Base-by-base conservation (phyloP, 192 early-diverging fungal genomes). In the Spizellomyces sp. region DNA sequence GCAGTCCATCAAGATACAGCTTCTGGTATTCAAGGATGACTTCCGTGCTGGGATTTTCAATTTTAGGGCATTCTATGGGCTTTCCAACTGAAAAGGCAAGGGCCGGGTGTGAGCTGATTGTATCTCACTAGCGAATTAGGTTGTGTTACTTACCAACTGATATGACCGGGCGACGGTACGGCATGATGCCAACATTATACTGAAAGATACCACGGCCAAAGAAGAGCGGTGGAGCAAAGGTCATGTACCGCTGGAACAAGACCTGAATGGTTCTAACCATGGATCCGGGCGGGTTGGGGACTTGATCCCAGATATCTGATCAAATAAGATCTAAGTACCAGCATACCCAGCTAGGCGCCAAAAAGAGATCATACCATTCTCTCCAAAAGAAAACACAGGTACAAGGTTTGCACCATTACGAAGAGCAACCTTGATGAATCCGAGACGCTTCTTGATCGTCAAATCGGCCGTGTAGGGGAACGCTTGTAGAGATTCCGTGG, bases 341-440 rank as follows among this genome's bases (percentile, higher is more conserved):
- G 59, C 12, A 61, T 2, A 12, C 1, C 12, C 10, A 4, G 12
- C 14, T 12, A 61, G 27, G 59, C 59, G 10, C 14, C 2, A 61
- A 27, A 22, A 14, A 61, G 21, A 22, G 59, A 41, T 9, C 56
- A 22, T 74, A 69, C 71, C 79, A 78, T 94, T 96, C 78, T 99
- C 95, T 65, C 95, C 96, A 81, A 99, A 98, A 22, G 90, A 89
- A 75, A 93, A 93, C 1, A 94, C 87, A 14, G 97, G 97, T 10
- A 95, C 93, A 9, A 99, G 78, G 27, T 80, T 80, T 14, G 95
- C 91, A 6, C 93, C 92, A 42, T 92, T 87, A 5, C 82, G 78
- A 4, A 98, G 84, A 8, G 97, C 97, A 48, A 96, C 79, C 65
- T 92, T 91, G 68, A 99, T 87, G 79, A 99, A 99, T 0, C 97